Evolutionary conservation across 2,329 filamentous ascomycete genomes (phyloP).

Genomic region (Colletotrichum plurivorum): DNA sequence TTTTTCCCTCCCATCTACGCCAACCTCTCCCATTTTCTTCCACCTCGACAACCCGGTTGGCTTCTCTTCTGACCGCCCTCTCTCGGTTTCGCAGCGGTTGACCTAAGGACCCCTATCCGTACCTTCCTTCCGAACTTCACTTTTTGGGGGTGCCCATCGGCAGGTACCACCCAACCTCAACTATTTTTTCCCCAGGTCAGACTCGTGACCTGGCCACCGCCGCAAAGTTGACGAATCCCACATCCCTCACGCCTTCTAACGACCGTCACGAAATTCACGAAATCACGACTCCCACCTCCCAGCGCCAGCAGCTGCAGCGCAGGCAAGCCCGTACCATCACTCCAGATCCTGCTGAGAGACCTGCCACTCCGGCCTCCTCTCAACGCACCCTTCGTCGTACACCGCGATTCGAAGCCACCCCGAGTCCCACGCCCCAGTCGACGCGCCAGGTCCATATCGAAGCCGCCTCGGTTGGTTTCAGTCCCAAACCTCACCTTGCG

Average conservation of each 20-base stretch:
- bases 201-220: conserved; percentile 52
- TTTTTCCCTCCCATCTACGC: conserved; percentile 22
- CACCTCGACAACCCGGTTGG: conserved; percentile 12
- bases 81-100: conserved; percentile 2
- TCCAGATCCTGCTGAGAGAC: conserved; percentile 56
- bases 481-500: conserved; percentile 55
- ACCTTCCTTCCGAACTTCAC: conserved; percentile 8
- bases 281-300: conserved; percentile 54
- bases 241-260: conserved; percentile 57
- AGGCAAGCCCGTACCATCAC: conserved; percentile 55
- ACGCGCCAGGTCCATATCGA: conserved; percentile 59
- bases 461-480: conserved; percentile 64
- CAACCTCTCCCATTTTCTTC: conserved; percentile 39
- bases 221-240: conserved; percentile 63
- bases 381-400: conserved; percentile 65
- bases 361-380: conserved; percentile 61
- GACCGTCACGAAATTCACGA: conserved; percentile 71
- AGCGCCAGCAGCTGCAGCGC: conserved; percentile 59
- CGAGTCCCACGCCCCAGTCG: conserved; percentile 57
- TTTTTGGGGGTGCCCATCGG: conserved; percentile 32
- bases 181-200: conserved; percentile 44
- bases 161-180: conserved; percentile 39
- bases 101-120: conserved; percentile 9
- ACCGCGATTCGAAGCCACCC: conserved; percentile 62
- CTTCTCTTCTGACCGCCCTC: conserved; percentile 3